These are phyloP conservation scores for Mycena latifolia DNA, from an alignment of 768 basidiomycete species.

Conservation along the genomic window DNA sequence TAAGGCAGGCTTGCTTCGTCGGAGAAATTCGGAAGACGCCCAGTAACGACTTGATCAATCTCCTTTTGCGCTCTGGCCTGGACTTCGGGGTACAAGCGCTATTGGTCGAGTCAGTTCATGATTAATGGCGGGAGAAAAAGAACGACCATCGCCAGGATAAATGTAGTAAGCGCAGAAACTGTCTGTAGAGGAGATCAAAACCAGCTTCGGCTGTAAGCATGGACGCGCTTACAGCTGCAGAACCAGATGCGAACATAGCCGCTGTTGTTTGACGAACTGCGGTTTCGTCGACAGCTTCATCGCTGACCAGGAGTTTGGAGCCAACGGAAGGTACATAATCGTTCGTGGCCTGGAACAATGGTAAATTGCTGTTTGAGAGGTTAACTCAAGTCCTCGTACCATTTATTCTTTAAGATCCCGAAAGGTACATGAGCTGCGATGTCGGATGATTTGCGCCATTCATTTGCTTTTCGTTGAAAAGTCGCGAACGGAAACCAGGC, in stretches of 20 bases:
- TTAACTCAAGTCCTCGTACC: not conserved
- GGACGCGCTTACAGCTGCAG: constrained; percentile 21
- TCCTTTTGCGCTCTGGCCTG: constrained; percentile 41
- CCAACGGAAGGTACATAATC: constrained; percentile 26
- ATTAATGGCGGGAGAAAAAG: not conserved
- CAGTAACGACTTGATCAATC: constrained; percentile 37
- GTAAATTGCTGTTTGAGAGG: not conserved
- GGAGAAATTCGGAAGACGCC: constrained; percentile 29
- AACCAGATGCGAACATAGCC: constrained; percentile 30
- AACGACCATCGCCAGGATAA: constrained; percentile 28
- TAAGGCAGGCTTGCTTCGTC: constrained; percentile 32
- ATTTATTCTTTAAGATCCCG: constrained; percentile 13
- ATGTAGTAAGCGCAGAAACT: constrained; percentile 24
- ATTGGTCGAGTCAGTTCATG: not conserved
- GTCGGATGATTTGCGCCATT: constrained; percentile 29
- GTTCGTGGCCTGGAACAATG: constrained; percentile 9
- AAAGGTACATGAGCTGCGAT: constrained; percentile 28
- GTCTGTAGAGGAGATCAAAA: constrained; percentile 15
- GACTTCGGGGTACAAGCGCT: constrained; percentile 39
- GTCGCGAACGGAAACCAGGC: constrained; percentile 25
- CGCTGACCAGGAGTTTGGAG: constrained; percentile 18
- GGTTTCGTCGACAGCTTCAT: constrained; percentile 15
- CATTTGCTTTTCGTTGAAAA: constrained; percentile 20
- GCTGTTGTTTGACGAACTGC: constrained; percentile 22
- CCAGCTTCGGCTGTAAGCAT: not conserved